phyloP scores from a whole-genome alignment of 768 basidiomycete species.

The Serendipita vermifera region DNA sequence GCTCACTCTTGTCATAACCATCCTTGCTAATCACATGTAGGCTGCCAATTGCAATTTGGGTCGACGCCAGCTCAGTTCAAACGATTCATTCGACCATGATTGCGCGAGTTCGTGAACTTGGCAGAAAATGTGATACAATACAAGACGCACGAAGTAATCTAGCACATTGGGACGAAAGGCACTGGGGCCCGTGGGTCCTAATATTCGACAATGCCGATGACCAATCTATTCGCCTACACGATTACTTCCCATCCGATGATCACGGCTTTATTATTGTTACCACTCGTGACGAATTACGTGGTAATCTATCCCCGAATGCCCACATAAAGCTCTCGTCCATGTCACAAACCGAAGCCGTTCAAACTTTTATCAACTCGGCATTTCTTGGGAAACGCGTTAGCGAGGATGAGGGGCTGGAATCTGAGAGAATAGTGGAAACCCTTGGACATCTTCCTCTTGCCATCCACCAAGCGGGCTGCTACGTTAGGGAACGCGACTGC shows the following conservation, averaged over 20 bases:
- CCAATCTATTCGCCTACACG: background rate
- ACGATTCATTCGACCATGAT: background rate
- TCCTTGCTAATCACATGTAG: background rate
- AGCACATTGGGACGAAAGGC: background rate
- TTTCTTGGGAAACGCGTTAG: background rate
- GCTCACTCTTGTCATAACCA: background rate
- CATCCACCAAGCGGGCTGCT: background rate
- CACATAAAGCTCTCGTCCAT: background rate
- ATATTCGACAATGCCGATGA: constrained; percentile 7
- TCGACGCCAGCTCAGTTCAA: background rate
- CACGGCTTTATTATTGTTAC: background rate
- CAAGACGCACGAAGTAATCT: background rate
- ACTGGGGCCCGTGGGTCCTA: background rate
- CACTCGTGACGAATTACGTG: background rate
- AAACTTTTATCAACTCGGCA: background rate
- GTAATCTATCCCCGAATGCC: background rate
- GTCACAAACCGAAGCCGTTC: background rate
- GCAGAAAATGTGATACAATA: background rate
- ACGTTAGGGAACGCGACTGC: background rate
- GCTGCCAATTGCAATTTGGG: background rate
- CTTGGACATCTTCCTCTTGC: background rate
- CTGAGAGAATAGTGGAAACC: background rate
- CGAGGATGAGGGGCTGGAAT: too few species aligned
- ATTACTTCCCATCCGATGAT: background rate
- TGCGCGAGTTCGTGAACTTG: background rate